Percentiles rank a stretch among this genome's conserved stretches.
Conservation (phyloP, 2,329 filamentous ascomycete species). For the Cercospora berteroae region DNA sequence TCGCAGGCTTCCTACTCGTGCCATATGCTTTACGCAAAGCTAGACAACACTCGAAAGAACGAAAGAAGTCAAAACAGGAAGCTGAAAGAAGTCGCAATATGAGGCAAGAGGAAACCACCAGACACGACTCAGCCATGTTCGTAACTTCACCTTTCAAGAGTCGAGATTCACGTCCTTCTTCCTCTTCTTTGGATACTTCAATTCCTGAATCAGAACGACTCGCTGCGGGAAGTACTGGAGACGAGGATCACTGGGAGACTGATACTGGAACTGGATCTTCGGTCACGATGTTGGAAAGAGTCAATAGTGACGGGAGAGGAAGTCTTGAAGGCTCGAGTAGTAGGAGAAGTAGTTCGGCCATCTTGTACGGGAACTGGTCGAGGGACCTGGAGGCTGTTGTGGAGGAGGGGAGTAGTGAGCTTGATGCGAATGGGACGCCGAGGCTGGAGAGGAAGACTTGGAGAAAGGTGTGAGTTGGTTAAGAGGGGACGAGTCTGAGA, state of each 20-base stretch:
- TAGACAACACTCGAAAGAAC: not conserved
- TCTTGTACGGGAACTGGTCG: not conserved
- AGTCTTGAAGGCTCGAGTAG: not conserved
- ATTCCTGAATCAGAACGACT: not conserved
- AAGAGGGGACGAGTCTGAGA: not conserved
- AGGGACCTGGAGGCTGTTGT: not conserved
- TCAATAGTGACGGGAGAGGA: not conserved
- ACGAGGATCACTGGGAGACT: not conserved
- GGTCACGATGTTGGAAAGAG: not conserved
- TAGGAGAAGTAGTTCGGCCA: not conserved
- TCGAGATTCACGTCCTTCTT: not conserved
- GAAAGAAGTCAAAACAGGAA: not conserved
- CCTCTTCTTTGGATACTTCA: not conserved
- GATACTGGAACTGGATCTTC: not conserved
- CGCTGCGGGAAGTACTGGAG: not conserved
- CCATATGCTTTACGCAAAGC: slow-evolving; percentile 1
- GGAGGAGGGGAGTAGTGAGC: not conserved
- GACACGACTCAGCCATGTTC: not conserved
- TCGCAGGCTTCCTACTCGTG: not conserved
- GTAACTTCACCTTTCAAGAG: not conserved
- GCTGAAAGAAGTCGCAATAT: not conserved
- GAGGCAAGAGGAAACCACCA: not conserved
- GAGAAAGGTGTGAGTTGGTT: not conserved
- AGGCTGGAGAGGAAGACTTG: not conserved
- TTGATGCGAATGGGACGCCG: not conserved